These are phyloP conservation scores for Wickerhamomyces subpelliculosus DNA, from an alignment of 805 yeast genomes.

Conservation along the genomic window DNA sequence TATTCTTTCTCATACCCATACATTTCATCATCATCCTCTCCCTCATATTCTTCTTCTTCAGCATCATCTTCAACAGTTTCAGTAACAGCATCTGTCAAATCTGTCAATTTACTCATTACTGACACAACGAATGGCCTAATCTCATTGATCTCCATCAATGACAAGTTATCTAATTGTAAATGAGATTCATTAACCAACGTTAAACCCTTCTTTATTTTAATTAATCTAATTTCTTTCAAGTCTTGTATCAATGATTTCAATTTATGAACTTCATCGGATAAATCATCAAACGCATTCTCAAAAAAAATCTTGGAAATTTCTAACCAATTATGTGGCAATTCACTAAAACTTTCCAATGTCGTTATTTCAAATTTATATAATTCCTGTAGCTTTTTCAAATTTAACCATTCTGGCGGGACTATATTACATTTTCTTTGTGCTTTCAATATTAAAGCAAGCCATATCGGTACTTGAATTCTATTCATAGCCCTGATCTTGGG, in stretches of 20 bases:
- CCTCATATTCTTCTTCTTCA: conserved; percentile 6
- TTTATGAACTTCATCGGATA: conserved; percentile 64
- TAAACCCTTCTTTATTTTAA: conserved; percentile 78
- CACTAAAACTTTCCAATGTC: conserved; percentile 51
- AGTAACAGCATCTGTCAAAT: conserved; percentile 35
- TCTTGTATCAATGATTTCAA: conserved; percentile 72
- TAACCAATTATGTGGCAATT: conserved; percentile 84
- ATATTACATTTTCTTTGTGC: conserved; percentile 82
- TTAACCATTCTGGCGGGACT: conserved; percentile 83
- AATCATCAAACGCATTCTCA: conserved; percentile 67
- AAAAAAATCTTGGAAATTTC: conserved; percentile 69
- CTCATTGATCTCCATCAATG: conserved; percentile 82
- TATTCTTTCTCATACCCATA: not conserved
- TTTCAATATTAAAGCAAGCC: conserved; percentile 82
- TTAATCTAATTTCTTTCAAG: conserved; percentile 71
- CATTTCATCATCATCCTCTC: conserved; percentile 1
- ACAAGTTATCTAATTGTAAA: conserved; percentile 74
- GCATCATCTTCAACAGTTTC: conserved; percentile 9
- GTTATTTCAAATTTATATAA: conserved; percentile 62
- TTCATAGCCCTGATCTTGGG: conserved; percentile 64
- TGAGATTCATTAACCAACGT: conserved; percentile 74
- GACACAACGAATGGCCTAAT: conserved; percentile 73
- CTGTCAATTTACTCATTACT: conserved; percentile 73
- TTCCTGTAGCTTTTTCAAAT: conserved; percentile 41
- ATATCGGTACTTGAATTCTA: conserved; percentile 66